phyloP scores from a whole-genome alignment of 495 filamentous ascomycete species.

The Baudoinia panamericana region DNA sequence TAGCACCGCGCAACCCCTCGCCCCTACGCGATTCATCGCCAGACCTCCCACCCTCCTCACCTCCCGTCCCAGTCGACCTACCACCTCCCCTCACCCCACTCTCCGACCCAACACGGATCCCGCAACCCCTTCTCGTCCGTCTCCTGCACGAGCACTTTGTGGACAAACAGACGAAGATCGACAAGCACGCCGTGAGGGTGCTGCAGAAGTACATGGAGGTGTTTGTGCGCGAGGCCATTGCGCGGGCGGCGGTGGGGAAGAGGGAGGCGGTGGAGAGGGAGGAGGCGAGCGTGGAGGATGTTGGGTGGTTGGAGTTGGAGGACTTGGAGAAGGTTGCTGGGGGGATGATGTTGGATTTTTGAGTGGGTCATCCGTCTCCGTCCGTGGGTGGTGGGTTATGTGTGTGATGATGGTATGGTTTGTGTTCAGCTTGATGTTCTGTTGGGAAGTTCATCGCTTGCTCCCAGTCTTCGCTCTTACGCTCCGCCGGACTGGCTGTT shows the following conservation, averaged over 20 bases:
- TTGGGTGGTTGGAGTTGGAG: slow-evolving; percentile 41
- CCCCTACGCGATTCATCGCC: not conserved
- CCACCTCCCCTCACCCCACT: slow-evolving; percentile 5
- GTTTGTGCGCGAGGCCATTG: slow-evolving; percentile 86
- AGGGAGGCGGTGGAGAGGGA: slow-evolving; percentile 35
- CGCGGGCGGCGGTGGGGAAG: slow-evolving; percentile 56
- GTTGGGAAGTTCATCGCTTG: not conserved
- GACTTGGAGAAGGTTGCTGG: slow-evolving; percentile 86
- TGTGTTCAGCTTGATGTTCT: not conserved
- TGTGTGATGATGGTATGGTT: no score
- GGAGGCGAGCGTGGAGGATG: slow-evolving; percentile 30
- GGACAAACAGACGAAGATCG: slow-evolving; percentile 54
- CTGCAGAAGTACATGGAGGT: slow-evolving; percentile 80
- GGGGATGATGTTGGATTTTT: slow-evolving; percentile 83
- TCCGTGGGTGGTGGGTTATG: no score
- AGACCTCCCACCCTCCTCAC: not conserved
- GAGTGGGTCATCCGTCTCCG: slow-evolving; percentile 15
- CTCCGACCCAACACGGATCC: slow-evolving; percentile 41
- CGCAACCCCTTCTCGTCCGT: slow-evolving; percentile 56
- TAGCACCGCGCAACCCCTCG: not conserved
- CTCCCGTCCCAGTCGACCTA: not conserved
- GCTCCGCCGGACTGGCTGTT: not conserved
- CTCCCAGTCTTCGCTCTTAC: slow-evolving; percentile 7
- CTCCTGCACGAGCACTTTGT: slow-evolving; percentile 70
- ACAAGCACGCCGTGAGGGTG: slow-evolving; percentile 63